A percentile compares a stretch with the other conserved stretches of the same genome.
Conservation (phyloP, 257 asterid genomes). For the Anisodus acutangulus region DNA sequence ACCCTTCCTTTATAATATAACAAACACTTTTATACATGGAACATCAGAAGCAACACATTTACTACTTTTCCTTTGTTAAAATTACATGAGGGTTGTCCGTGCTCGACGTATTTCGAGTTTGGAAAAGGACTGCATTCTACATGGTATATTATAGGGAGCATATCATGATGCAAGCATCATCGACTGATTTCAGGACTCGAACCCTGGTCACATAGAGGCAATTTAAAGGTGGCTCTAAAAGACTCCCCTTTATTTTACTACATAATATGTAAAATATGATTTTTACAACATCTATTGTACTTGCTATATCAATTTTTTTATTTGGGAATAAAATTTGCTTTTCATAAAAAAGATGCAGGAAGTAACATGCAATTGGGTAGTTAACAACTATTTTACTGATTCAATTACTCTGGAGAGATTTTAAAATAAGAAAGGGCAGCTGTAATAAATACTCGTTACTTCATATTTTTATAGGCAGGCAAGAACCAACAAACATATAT, state of each 20-base stretch:
- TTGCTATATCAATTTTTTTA: too few species aligned
- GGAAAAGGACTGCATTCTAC: too few species aligned
- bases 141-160: background rate
- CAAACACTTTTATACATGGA: background rate
- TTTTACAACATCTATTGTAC: background rate
- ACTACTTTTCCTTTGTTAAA: background rate
- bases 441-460: background rate
- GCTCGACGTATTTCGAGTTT: accelerated
- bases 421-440: background rate
- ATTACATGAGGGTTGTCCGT: accelerated
- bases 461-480: conserved; percentile 3
- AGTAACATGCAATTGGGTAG: conserved; percentile 9
- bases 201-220: background rate
- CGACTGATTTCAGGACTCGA: background rate
- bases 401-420: background rate
- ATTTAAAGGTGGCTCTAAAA: background rate
- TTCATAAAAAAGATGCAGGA: background rate
- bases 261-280: background rate
- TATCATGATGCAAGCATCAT: background rate
- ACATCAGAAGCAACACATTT: background rate
- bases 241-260: background rate
- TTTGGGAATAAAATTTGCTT: too few species aligned
- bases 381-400: conserved; percentile 16
- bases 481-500: conserved; percentile 29
- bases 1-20: background rate